Conservation (phyloP, 768 basidiomycete species). For the Plicaturopsis crispa region DNA sequence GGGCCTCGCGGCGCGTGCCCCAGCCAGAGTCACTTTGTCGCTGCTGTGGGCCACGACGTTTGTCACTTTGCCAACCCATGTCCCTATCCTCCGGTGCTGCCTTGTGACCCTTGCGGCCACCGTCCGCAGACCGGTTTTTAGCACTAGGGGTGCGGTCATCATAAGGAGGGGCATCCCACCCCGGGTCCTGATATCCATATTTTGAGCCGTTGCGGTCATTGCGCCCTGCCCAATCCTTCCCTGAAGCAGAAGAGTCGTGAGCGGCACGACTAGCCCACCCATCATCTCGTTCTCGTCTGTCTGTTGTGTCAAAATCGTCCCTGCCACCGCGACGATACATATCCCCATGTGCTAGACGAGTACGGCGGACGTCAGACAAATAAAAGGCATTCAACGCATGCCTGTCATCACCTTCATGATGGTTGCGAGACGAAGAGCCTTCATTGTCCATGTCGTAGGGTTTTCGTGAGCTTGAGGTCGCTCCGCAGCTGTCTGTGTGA, state of each 20-base stretch:
- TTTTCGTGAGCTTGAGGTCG: slow-evolving; percentile 35
- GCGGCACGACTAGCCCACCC: slow-evolving; percentile 31
- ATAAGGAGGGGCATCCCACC: slow-evolving; percentile 29
- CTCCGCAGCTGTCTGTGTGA: slow-evolving; percentile 36
- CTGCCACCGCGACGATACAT: slow-evolving; percentile 43
- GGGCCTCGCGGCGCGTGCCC: slow-evolving; percentile 37
- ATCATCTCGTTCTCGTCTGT: slow-evolving; percentile 36
- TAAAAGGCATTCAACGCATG: slow-evolving; percentile 31
- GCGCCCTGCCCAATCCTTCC: slow-evolving; percentile 41
- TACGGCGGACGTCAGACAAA: slow-evolving; percentile 36
- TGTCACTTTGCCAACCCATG: slow-evolving; percentile 21
- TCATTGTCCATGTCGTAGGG: slow-evolving; percentile 40
- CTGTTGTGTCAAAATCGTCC: slow-evolving; percentile 37
- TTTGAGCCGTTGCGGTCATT: slow-evolving; percentile 36
- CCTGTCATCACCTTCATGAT: slow-evolving; percentile 45
- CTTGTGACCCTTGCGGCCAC: slow-evolving; percentile 22
- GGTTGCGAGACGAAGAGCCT: slow-evolving; percentile 46
- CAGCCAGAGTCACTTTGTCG: slow-evolving; percentile 46
- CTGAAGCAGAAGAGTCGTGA: slow-evolving; percentile 32
- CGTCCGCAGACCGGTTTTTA: slow-evolving; percentile 37
- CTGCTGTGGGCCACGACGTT: slow-evolving; percentile 8
- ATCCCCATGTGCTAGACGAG: slow-evolving; percentile 33
- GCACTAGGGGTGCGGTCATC: slow-evolving; percentile 31
- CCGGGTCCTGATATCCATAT: slow-evolving; percentile 37
- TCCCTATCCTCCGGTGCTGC: slow-evolving; percentile 8